Percentiles rank a stretch among this genome's conserved stretches.
Evolutionary conservation across 2,329 filamentous ascomycete genomes (phyloP).

Genomic region (Botrytis pseudocinerea): DNA sequence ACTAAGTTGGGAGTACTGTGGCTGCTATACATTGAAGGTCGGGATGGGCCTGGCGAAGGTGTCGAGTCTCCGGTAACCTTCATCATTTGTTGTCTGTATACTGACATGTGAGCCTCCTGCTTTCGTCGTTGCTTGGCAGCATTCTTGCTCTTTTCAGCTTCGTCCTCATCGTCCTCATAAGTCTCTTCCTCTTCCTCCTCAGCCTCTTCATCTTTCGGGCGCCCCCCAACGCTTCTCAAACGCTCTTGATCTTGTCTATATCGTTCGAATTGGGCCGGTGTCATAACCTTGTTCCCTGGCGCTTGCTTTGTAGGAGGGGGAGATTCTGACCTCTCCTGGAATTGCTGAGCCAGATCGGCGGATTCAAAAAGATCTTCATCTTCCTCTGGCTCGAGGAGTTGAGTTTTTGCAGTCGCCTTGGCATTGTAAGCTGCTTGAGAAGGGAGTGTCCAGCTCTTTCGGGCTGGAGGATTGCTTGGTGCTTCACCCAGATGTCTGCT

Average conservation of each 20-base stretch:
- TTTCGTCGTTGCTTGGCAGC: conserved; percentile 76
- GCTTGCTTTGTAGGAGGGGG: conserved; percentile 32
- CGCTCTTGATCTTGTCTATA: conserved; percentile 74
- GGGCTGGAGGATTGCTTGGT: conserved; percentile 29
- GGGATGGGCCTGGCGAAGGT: conserved; percentile 45
- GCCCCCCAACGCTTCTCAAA: conserved; percentile 48
- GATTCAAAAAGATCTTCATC: conserved; percentile 38
- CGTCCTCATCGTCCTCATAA: conserved; percentile 76
- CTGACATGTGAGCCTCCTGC: conserved; percentile 85
- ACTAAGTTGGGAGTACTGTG: conserved; percentile 63
- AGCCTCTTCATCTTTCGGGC: conserved; percentile 55
- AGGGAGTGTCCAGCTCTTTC: conserved; percentile 38
- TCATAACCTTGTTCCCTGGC: conserved; percentile 78
- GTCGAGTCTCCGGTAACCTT: conserved; percentile 80
- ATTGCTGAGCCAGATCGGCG: conserved; percentile 37
- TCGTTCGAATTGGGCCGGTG: conserved; percentile 80
- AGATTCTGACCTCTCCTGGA: conserved; percentile 31
- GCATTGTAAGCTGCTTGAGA: conserved; percentile 28
- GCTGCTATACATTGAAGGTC: conserved; percentile 55
- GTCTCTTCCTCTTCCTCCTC: conserved; percentile 61
- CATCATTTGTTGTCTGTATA: conserved; percentile 95
- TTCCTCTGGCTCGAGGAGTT: conserved; percentile 32
- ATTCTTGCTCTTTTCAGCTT: conserved; percentile 71
- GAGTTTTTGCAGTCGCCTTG: conserved; percentile 31
- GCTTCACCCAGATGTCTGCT: conserved; percentile 36